Evolutionary conservation across 805 yeast species (phyloP).

Genomic region (Spathaspora arborariae): DNA sequence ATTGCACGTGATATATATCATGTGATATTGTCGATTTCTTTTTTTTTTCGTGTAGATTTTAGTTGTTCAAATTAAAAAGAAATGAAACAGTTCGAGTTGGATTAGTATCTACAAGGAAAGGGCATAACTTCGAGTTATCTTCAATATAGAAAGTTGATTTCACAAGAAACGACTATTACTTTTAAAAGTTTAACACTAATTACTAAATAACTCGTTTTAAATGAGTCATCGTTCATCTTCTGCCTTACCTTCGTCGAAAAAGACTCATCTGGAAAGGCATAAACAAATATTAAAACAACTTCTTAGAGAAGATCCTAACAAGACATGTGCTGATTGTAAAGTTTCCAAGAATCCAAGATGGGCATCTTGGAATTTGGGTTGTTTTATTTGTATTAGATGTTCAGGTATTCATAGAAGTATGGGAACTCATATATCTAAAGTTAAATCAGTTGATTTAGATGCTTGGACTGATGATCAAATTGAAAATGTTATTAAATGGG

Average conservation of each 20-base stretch:
- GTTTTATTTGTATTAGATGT: conserved; percentile 89
- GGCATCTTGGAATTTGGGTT: conserved; percentile 96
- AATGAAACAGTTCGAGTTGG: background rate
- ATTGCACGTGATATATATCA: background rate
- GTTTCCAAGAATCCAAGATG: conserved; percentile 87
- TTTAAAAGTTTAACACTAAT: background rate
- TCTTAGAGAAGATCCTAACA: conserved; percentile 73
- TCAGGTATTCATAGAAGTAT: conserved; percentile 93
- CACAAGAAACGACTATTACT: background rate
- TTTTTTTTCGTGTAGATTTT: background rate
- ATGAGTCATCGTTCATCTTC: conserved; percentile 14
- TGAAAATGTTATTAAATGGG: conserved; percentile 79
- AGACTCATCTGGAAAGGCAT: conserved; percentile 49
- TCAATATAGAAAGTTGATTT: background rate
- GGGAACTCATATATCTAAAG: conserved; percentile 94
- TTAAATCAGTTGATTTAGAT: conserved; percentile 90
- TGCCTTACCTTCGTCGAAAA: conserved; percentile 41
- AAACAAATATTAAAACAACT: conserved; percentile 72
- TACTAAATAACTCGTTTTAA: too few species aligned
- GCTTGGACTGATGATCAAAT: conserved; percentile 96
- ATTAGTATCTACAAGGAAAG: background rate
- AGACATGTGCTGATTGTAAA: conserved; percentile 88
- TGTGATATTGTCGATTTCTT: background rate
- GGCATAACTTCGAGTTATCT: background rate
- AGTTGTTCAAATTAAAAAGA: background rate